Evolutionary conservation across 345 rosid species (phyloP).

Genomic region (Rhodamnia rubescens): DNA sequence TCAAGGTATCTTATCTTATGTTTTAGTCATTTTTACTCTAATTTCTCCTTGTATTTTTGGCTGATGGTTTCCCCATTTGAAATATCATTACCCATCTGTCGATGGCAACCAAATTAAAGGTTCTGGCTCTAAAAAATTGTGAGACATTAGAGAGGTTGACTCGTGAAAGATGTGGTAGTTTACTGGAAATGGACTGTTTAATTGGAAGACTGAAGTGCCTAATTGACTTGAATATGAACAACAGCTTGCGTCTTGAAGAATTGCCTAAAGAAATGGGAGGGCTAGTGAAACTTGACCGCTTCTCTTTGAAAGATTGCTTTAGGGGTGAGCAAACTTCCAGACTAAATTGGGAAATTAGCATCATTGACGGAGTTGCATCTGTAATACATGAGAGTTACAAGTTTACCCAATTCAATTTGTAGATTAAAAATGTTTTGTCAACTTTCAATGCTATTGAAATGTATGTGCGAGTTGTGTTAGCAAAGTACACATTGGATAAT

Average conservation of each 20-base stretch:
- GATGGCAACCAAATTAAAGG: neutral
- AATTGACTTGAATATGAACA: neutral
- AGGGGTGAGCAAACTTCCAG: no score
- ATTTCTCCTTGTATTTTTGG: neutral
- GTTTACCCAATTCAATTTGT: no score
- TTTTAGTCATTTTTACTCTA: neutral
- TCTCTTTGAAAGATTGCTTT: neutral
- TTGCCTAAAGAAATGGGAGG: neutral
- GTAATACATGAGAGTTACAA: no score
- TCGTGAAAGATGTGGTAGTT: neutral
- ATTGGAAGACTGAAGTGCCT: neutral
- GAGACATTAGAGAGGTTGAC: neutral
- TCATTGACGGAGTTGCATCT: no score
- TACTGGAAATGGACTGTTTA: neutral
- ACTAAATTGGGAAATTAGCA: no score
- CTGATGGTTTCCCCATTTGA: neutral
- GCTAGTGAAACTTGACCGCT: neutral
- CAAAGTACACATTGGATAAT: no score
- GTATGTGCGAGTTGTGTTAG: no score
- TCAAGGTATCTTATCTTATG: neutral
- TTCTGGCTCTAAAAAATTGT: neutral
- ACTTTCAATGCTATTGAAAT: no score
- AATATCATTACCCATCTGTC: rapidly evolving
- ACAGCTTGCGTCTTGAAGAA: neutral
- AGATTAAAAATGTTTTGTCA: no score